These are phyloP conservation scores for Lactarius psammicola DNA, from an alignment of 768 basidiomycete genomes.

Conservation along the genomic window DNA sequence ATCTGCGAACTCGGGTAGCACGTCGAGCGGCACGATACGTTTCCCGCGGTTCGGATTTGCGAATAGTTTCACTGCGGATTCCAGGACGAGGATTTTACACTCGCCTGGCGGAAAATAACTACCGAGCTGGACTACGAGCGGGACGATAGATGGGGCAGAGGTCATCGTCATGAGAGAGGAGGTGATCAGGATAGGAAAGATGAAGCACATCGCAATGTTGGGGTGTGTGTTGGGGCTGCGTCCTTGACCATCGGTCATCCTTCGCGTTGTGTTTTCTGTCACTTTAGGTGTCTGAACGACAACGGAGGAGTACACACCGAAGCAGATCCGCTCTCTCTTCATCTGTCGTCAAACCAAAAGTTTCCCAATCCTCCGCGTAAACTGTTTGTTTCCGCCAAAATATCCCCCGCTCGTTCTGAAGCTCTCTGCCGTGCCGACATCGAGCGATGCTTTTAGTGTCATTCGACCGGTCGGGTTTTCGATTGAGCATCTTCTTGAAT, in stretches of 20 bases:
- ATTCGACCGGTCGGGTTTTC: constrained; percentile 79
- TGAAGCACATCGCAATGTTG: constrained; percentile 80
- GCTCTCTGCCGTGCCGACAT: constrained; percentile 68
- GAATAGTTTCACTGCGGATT: constrained; percentile 80
- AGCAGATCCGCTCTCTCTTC: constrained; percentile 72
- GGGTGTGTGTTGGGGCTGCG: constrained; percentile 73
- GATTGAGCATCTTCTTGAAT: constrained; percentile 88
- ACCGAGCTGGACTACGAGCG: constrained; percentile 80
- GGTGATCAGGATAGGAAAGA: constrained; percentile 78
- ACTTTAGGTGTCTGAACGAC: not conserved
- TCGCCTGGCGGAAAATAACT: constrained; percentile 66
- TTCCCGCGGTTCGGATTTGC: constrained; percentile 89
- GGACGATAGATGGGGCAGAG: constrained; percentile 75
- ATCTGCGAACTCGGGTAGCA: constrained; percentile 77
- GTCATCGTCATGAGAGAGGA: constrained; percentile 69
- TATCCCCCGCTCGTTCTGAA: constrained; percentile 63
- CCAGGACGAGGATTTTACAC: constrained; percentile 64
- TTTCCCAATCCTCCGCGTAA: constrained; percentile 82
- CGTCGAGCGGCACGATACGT: constrained; percentile 90
- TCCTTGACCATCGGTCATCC: constrained; percentile 65
- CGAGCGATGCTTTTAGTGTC: constrained; percentile 72
- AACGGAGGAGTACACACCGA: constrained; percentile 44
- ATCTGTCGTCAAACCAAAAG: constrained; percentile 77
- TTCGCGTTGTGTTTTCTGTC: constrained; percentile 32
- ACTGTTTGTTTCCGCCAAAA: constrained; percentile 77